phyloP scores from a whole-genome alignment of 192 early-diverging fungal genomes.

The Backusella tarrabulga region DNA sequence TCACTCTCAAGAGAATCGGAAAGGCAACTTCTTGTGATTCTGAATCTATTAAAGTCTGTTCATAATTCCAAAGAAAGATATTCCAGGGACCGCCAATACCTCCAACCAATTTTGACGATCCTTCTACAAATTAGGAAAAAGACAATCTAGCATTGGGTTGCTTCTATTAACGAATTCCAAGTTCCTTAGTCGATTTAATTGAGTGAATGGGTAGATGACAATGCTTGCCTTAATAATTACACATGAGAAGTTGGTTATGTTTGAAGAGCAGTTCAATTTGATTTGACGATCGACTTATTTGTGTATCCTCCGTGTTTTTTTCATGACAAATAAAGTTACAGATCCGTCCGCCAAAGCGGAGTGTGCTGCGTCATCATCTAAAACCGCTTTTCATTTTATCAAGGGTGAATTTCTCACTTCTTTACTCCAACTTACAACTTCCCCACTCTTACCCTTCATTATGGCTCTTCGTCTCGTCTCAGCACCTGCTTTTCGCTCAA shows the following conservation, averaged over 20 bases:
- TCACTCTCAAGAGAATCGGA: too few relatives aligned
- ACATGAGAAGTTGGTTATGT: not conserved
- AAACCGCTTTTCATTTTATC: not conserved
- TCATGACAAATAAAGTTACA: not conserved
- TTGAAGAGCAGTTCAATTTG: not conserved
- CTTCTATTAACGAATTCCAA: not conserved
- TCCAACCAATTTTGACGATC: not conserved
- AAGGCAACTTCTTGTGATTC: too few relatives aligned
- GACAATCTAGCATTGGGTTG: not conserved
- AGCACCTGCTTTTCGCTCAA: constrained; percentile 26
- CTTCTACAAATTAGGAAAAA: not conserved
- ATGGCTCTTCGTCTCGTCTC: constrained; percentile 33
- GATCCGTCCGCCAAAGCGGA: not conserved
- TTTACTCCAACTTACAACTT: not conserved
- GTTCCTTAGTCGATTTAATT: not conserved
- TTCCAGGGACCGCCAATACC: not conserved
- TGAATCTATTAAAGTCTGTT: not conserved
- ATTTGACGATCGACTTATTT: not conserved
- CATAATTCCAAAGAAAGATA: not conserved
- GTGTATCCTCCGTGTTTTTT: not conserved
- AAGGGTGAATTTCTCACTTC: constrained; percentile 4
- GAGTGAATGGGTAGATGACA: not conserved
- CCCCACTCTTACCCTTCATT: constrained; percentile 1
- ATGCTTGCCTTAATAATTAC: not conserved
- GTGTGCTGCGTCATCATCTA: constrained; percentile 1